Conservation (phyloP, 345 rosid species). For the Salix koriyanagi region DNA sequence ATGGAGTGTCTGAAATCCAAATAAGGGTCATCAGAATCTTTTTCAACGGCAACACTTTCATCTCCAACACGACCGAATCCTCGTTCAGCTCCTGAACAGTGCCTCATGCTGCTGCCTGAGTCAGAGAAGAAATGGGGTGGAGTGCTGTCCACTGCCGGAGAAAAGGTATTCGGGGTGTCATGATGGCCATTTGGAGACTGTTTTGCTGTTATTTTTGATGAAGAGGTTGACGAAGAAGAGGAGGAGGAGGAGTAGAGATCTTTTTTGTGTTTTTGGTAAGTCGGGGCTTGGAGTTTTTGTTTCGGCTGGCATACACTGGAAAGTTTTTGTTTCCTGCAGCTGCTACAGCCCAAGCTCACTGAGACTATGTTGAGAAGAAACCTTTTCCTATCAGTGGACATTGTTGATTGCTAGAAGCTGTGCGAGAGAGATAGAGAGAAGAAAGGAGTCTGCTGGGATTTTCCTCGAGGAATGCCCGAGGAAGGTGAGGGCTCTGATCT, state of each 20-base stretch:
- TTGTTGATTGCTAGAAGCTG: slow-evolving; percentile 5
- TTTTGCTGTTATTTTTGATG: slow-evolving; percentile 13
- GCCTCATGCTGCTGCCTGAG: slow-evolving; percentile 14
- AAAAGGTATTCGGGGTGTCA: slow-evolving; percentile 29
- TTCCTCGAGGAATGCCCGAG: background rate
- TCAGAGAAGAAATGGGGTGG: slow-evolving; percentile 17
- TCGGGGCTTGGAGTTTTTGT: slow-evolving; percentile 28
- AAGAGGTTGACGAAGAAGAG: slow-evolving; percentile 22
- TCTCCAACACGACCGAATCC: slow-evolving; percentile 60
- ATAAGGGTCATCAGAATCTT: slow-evolving; percentile 91
- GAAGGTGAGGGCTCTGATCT: background rate
- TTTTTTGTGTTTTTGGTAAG: slow-evolving; percentile 14
- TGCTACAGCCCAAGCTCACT: slow-evolving; percentile 64
- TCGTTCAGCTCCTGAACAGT: slow-evolving; percentile 25
- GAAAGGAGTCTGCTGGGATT: background rate
- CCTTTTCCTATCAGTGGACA: slow-evolving; percentile 50
- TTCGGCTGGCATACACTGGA: slow-evolving; percentile 44
- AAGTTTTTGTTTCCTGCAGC: slow-evolving; percentile 59
- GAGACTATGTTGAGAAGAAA: slow-evolving; percentile 48
- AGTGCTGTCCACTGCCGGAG: slow-evolving; percentile 24
- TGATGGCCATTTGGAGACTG: slow-evolving; percentile 2
- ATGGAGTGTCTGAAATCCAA: slow-evolving; percentile 84
- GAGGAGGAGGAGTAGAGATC: slow-evolving; percentile 7
- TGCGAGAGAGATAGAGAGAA: background rate
- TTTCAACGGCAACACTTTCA: slow-evolving; percentile 82